A percentile compares a stretch with the other conserved stretches of the same genome.
Evolutionary conservation across 768 basidiomycete species (phyloP).

Genomic region (Hortiboletus flavorubellus): DNA sequence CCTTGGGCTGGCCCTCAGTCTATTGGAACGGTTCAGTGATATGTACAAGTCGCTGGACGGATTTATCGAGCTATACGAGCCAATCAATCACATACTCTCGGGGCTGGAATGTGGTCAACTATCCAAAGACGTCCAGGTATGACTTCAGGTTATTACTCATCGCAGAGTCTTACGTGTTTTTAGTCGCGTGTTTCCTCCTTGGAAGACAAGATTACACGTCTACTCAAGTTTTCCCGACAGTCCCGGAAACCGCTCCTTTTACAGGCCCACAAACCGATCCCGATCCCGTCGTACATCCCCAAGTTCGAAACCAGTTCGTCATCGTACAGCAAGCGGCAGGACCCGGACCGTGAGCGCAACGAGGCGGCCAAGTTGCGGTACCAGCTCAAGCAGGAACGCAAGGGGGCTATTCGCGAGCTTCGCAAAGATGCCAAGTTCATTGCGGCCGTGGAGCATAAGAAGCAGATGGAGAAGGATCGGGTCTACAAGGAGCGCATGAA

Average conservation of each 20-base stretch:
- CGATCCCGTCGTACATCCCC: conserved; percentile 89
- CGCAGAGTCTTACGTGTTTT: conserved; percentile 10
- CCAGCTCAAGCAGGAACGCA: conserved; percentile 92
- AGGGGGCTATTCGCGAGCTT: conserved; percentile 94
- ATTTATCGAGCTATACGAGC: conserved; percentile 83
- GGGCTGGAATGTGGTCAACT: conserved; percentile 46
- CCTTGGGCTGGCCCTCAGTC: conserved; percentile 55
- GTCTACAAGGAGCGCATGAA: conserved; percentile 82
- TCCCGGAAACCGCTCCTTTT: conserved; percentile 75
- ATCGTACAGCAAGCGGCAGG: conserved; percentile 72
- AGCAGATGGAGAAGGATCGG: conserved; percentile 80
- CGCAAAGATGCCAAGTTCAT: conserved; percentile 95
- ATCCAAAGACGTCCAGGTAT: conserved; percentile 55
- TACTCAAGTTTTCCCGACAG: conserved; percentile 71
- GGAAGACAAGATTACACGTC: conserved; percentile 49
- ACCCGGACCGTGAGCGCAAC: conserved; percentile 91
- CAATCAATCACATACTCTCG: conserved; percentile 57
- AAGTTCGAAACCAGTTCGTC: conserved; percentile 83
- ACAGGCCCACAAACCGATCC: conserved; percentile 94
- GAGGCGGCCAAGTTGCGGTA: conserved; percentile 80
- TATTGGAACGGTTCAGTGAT: conserved; percentile 68
- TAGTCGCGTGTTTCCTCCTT: conserved; percentile 49
- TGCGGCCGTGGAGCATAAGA: conserved; percentile 80
- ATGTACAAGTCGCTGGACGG: conserved; percentile 75
- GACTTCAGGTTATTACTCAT: neutral